phyloP scores from a whole-genome alignment of 768 basidiomycete species.

The Serendipita sp. region DNA sequence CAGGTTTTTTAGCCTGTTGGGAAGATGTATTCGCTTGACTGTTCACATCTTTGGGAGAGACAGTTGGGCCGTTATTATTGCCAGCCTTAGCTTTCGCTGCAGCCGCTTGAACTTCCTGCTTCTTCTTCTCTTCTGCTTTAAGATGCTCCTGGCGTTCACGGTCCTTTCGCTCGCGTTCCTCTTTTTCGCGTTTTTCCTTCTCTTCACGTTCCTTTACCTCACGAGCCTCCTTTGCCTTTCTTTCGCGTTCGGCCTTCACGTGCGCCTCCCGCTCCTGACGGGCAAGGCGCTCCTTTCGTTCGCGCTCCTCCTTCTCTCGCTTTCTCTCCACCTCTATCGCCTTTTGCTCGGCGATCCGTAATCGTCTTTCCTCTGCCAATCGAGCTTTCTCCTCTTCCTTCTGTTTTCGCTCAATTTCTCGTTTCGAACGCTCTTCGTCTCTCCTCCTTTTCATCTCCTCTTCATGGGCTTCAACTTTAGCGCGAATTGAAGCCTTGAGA shows the following conservation, averaged over 20 bases:
- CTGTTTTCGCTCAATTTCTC: conserved; percentile 60
- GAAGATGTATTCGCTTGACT: background rate
- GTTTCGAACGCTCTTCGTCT: conserved; percentile 73
- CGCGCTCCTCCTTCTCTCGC: conserved; percentile 56
- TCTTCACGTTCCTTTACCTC: conserved; percentile 39
- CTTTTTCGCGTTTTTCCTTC: conserved; percentile 21
- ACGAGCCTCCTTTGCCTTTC: conserved; percentile 44
- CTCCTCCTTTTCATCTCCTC: conserved; percentile 66
- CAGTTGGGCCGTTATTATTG: background rate
- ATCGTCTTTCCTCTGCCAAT: conserved; percentile 72
- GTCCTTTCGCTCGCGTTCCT: conserved; percentile 13
- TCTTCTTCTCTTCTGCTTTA: conserved; percentile 11
- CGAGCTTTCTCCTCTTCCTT: conserved; percentile 70
- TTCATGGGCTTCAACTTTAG: conserved; percentile 60
- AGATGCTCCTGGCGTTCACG: conserved; percentile 9
- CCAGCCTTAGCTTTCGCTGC: conserved; percentile 14
- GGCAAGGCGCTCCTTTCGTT: conserved; percentile 40
- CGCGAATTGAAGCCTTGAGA: conserved; percentile 42
- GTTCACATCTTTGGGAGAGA: background rate
- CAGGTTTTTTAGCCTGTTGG: conserved; percentile 2
- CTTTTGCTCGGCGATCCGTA: conserved; percentile 62
- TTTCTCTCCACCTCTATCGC: conserved; percentile 67
- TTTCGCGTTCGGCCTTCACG: conserved; percentile 31
- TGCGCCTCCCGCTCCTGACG: conserved; percentile 40
- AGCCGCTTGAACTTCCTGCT: conserved; percentile 13